phyloP scores from a whole-genome alignment of 2,329 filamentous ascomycete genomes.

The Penicillium sclerotiorum region DNA sequence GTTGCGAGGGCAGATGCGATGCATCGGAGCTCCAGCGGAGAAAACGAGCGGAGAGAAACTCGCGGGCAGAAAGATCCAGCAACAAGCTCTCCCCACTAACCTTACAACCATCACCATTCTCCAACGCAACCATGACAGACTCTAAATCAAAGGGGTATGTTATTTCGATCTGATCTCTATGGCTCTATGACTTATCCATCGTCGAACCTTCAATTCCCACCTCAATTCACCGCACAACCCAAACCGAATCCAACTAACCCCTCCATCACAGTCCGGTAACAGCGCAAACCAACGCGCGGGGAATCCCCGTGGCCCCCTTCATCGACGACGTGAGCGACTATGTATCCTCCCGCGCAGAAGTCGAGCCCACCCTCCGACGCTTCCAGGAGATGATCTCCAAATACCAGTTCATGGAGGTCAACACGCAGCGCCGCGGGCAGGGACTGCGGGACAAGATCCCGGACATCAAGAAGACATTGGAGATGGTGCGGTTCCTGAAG shows the following conservation, averaged over 20 bases:
- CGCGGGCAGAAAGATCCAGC: conserved; percentile 8
- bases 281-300: conserved; percentile 46
- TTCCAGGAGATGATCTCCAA: conserved; percentile 68
- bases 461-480: conserved; percentile 93
- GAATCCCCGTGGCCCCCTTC: conserved; percentile 51
- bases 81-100: conserved; percentile 30
- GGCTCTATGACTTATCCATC: neutral
- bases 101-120: conserved; percentile 10
- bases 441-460: conserved; percentile 94
- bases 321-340: conserved; percentile 52
- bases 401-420: conserved; percentile 99
- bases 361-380: conserved; percentile 48
- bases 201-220: neutral
- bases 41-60: conserved; percentile 17
- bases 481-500: conserved; percentile 85
- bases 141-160: conserved; percentile 32
- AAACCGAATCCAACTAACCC: conserved; percentile 20
- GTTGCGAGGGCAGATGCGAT: neutral
- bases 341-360: conserved; percentile 48
- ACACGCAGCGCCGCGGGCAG: conserved; percentile 78
- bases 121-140: conserved; percentile 34
- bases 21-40: conserved; percentile 14
- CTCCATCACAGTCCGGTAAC: conserved; percentile 28
- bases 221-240: conserved; percentile 1
- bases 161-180: neutral